Evolutionary conservation across 805 yeast genomes (phyloP).

Genomic region (Nakazawaea sp.): DNA sequence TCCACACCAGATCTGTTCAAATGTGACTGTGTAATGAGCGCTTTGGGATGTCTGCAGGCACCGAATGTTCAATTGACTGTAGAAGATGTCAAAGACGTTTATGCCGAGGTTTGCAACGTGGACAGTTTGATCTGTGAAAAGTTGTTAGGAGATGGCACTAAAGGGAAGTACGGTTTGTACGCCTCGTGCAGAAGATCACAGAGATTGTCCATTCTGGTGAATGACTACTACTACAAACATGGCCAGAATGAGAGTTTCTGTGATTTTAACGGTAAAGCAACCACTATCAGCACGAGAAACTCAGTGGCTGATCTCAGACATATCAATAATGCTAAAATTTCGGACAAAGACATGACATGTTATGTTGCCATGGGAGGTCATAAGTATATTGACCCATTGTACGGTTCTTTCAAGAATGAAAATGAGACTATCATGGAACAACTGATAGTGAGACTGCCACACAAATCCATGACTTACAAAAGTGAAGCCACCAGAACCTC

Average conservation of each 20-base stretch:
- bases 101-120: constrained; percentile 27
- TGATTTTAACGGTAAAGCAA: constrained; percentile 9
- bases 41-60: constrained; percentile 29
- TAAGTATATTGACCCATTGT: constrained; percentile 2
- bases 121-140: constrained; percentile 29
- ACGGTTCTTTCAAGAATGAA: constrained; percentile 4
- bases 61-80: constrained; percentile 17
- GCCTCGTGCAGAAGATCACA: constrained; percentile 33
- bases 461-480: too few relatives aligned
- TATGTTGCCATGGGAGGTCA: constrained; percentile 7
- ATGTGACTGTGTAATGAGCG: constrained; percentile 37
- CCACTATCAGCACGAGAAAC: constrained; percentile 4
- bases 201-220: constrained; percentile 33
- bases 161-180: constrained; percentile 34
- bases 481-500: too few relatives aligned
- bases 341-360: constrained; percentile 3
- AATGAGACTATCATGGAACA: neutral
- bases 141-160: constrained; percentile 25
- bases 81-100: constrained; percentile 17
- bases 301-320: constrained; percentile 4
- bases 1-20: constrained; percentile 32
- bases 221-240: constrained; percentile 24
- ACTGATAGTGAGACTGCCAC: too few relatives aligned
- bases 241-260: constrained; percentile 16
- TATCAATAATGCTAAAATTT: constrained; percentile 6